Base-by-base conservation (phyloP, 78 protist genomes). In the Dictyostelium purpureum region DNA sequence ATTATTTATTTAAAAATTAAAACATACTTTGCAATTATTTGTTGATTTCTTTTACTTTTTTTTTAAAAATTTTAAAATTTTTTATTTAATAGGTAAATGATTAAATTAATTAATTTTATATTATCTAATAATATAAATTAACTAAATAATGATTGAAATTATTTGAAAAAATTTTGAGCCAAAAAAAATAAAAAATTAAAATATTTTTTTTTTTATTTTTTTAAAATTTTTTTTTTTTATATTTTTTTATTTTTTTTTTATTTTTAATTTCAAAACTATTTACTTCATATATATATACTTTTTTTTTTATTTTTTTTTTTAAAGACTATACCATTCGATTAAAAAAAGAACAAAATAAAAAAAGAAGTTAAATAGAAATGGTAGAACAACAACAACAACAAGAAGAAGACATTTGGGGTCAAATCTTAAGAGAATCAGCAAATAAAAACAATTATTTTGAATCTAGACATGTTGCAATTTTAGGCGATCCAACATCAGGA, bases 321-420 rank as follows among this genome's bases (percentile, higher is more conserved):
- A 56, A 16, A 7, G 18, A 56, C 7, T 4, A 56, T 16, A 4
- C 4, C 63, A 56, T 56, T 21, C 7, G 18, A 21, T 56, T 7
- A 4, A 18, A 56, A 56, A 19, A 12, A 12, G 52, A 47, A 47
- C 10, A n/a, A n/a, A n/a, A n/a, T n/a, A n/a, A n/a, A n/a, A n/a
- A n/a, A n/a, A n/a, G n/a, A n/a, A n/a, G n/a, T n/a, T n/a, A 6
- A 38, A 38, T 19, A 61, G 31, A 67, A 35, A 66, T 67, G 49
- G 54, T 38, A 67, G 54, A 67, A 67, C 75, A 67, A 66, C 54
- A 49, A 49, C 54, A 57, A 18, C 38, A 40, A 71, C 76, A 69
- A 81, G 91, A 85, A 42, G 91, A 85, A 21, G 91, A 85, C 59
- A 85, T 85, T 57, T 85, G 91, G 91, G 81, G 91, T 38, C 79